These are phyloP conservation scores for Aurantiochytrium sp. DNA, from an alignment of 108 stramenopile genomes.

Conservation along the genomic window DNA sequence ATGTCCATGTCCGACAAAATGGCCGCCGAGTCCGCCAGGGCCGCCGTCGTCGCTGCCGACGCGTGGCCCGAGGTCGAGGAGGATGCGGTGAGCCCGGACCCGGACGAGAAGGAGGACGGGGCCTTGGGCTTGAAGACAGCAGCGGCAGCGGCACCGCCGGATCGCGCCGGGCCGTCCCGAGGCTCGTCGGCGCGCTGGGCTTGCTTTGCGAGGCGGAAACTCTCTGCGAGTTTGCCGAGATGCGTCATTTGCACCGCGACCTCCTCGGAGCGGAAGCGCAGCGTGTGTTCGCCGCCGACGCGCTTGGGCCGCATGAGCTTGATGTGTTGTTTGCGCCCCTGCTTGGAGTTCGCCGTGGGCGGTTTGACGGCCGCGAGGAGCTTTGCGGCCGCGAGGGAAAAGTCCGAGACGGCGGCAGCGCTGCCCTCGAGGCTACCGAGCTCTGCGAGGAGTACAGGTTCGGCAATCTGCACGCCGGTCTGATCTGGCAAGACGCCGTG, in stretches of 20 bases:
- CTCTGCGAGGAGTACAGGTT: background rate
- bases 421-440: background rate
- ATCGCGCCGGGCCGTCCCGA: background rate
- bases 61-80: no score
- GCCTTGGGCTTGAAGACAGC: no score
- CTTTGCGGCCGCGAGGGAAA: background rate
- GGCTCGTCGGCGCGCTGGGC: background rate
- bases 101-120: no score
- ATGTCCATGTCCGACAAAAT: no score
- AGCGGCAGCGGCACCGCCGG: no score
- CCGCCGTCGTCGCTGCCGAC: no score
- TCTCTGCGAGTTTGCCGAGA: background rate
- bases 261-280: background rate
- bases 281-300: background rate
- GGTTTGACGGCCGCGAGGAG: background rate
- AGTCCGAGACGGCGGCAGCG: background rate
- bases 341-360: background rate
- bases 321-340: background rate
- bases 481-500: background rate
- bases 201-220: background rate
- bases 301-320: background rate
- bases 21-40: no score
- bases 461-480: background rate
- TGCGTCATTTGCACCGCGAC: background rate
- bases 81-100: no score